Base-by-base conservation (phyloP, 306 rosid genomes). In the Sicyos edulis region DNA sequence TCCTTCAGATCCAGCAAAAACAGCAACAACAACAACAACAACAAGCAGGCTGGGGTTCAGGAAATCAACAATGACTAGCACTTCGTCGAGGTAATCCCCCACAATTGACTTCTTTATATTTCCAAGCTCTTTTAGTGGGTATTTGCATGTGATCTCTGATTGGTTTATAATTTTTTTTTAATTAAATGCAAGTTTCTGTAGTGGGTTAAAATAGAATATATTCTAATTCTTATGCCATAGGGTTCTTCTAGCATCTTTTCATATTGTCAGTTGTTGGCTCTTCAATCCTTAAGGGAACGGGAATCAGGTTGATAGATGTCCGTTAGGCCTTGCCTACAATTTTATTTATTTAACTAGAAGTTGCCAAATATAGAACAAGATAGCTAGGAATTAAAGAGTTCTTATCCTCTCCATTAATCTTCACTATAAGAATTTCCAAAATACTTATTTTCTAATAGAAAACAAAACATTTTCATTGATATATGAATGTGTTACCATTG, bases 21-120 rank as follows among this genome's bases (percentile, higher is more conserved):
- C n/a, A n/a, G n/a, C n/a, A n/a, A n/a, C n/a, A 55, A 21, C 98
- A 92, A 83, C 98, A 92, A 70, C 83, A 78, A 52, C 83, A 78
- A 79, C 87, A 83, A 68, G 83, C 87, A 21, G 91, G 88, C n/a
- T 80, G 78, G 42, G 92, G 89, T 54, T 77, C 96, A 49, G 96
- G 96, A 83, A 72, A 82, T 87, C 96, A 87, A 82, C 85, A 88
- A 77, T 86, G 83, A 88, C 71, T 65, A 44, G 50, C 74, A 14
- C 77, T 45, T 65, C 74, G 4, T 32, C 82, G 79, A 88, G 92
- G 97, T 93, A 88, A 76, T 67, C 72, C 56, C 20, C n/a, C 40
- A 17, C 68, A 22, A 45, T 13, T 45, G 29, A 73, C 65, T 58
- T 72, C 40, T 72, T 22, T 22, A 50, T 50, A 16, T 69, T 56